Base-by-base conservation (phyloP, 2,329 filamentous ascomycete genomes). In the Leptographium procerum region DNA sequence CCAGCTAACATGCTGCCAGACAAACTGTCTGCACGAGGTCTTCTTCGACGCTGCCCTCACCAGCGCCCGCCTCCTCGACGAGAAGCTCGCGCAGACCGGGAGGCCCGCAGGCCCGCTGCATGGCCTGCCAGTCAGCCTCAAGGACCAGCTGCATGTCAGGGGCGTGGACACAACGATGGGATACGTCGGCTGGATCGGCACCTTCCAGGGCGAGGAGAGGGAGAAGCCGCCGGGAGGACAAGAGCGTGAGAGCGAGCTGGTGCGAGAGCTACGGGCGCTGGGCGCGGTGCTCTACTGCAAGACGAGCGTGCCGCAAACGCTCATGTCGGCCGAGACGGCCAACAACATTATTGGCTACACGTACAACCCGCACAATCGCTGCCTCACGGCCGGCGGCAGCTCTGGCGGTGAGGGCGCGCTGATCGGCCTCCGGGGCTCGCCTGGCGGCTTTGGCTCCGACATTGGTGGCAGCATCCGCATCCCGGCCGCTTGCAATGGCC, bases 61-160 rank as follows among this genome's bases (percentile, higher is more conserved):
- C 53, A 62, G 66, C 1, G 70, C 71, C 5, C 58, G 60, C 40
- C 64, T 62, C 47, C 67, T 73, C n/a, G 71, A 73, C 61, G 58
- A 61, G 10, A 66, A 69, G 53, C 64, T 69, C 11, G 59, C 61
- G n/a, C 60, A 62, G 19, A 61, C 69, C 56, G 64, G 64, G 52
- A 67, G 64, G 34, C 64, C 69, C 3, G 36, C 70, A n/a, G 72
- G 71, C 0, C 69, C 72, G 14, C 65, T 74, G 1, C 70, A 72
- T 58, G 72, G 71, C 24, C 67, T 84, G 2, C 81, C 81, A 0
- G 64, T 78, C 16, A 76, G 73, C 53, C 62, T 78, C 34, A 78
- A 78, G 61, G 76, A 78, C 62, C 73, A 75, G 59, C 75, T 77
- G 59, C 72, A 75, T 53, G 67, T 76, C 10, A 72, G 71, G 61